Evolutionary conservation across 1,284 basidiomycete species (phyloP).

Genomic region (Cryptococcus sp.): DNA sequence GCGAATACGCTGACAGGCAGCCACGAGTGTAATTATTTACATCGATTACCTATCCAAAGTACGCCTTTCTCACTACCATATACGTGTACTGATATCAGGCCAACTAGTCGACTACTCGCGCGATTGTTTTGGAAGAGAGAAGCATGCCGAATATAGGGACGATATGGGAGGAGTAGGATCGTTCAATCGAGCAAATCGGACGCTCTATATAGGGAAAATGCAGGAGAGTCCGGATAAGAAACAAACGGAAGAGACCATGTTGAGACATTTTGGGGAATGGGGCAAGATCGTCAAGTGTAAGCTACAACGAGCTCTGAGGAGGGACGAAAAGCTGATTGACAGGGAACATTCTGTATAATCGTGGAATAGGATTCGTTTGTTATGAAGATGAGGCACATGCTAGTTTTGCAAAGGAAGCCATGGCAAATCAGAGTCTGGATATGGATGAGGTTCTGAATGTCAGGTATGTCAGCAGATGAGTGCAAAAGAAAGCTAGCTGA

Average conservation of each 20-base stretch:
- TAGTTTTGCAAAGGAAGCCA: constrained; percentile 97
- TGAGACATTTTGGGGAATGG: constrained; percentile 93
- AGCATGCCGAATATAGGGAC: constrained; percentile 94
- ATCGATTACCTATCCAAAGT: constrained; percentile 71
- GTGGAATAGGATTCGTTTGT: constrained; percentile 95
- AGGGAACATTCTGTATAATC: constrained; percentile 89
- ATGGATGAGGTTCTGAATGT: constrained; percentile 98
- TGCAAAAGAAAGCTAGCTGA: constrained; percentile 1
- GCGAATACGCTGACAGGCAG: constrained; percentile 25
- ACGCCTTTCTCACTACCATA: constrained; percentile 17
- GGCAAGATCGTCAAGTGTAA: constrained; percentile 88
- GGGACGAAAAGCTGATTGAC: constrained; percentile 5
- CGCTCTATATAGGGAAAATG: constrained; percentile 90
- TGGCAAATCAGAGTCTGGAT: constrained; percentile 97
- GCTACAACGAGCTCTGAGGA: constrained; percentile 42
- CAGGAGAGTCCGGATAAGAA: constrained; percentile 80
- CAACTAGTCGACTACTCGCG: constrained; percentile 83
- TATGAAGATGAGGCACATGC: constrained; percentile 81
- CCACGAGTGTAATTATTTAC: constrained; percentile 93
- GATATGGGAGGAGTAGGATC: constrained; percentile 99
- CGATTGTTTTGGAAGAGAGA: constrained; percentile 95
- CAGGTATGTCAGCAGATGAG: constrained; percentile 51
- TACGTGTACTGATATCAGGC: constrained; percentile 13
- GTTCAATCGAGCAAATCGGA: constrained; percentile 89
- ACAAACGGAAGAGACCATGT: constrained; percentile 85